Evolutionary conservation across 176 grass and related monocot genomes (phyloP).

Genomic region (Elymus sibiricus): DNA sequence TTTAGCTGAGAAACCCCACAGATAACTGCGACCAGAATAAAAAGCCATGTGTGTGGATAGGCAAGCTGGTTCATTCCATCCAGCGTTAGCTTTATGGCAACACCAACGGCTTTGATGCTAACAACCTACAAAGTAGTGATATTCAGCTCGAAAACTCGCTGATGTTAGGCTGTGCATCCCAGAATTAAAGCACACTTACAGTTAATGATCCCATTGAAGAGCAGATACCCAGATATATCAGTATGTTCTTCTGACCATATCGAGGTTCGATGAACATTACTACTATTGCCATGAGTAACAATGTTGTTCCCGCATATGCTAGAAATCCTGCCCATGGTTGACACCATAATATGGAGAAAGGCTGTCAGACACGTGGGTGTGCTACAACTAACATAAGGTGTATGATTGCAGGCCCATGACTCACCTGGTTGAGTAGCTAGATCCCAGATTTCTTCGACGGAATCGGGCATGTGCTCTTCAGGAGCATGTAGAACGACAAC

Average conservation of each 20-base stretch:
- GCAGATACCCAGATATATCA: slow-evolving; percentile 93
- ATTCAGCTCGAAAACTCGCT: neutral
- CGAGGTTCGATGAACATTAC: slow-evolving; percentile 75
- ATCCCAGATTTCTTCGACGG: slow-evolving; percentile 88
- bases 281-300: slow-evolving; percentile 52
- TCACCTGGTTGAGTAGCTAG: slow-evolving; percentile 88
- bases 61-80: slow-evolving; percentile 77
- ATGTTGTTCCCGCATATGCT: slow-evolving; percentile 54
- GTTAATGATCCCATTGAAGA: slow-evolving; percentile 95
- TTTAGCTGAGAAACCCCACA: slow-evolving; percentile 91
- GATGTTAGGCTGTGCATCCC: neutral
- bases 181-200: slow-evolving; percentile 43
- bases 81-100: slow-evolving; percentile 91
- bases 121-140: slow-evolving; percentile 51
- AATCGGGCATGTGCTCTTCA: slow-evolving; percentile 64
- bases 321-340: slow-evolving; percentile 66
- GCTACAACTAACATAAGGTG: neutral
- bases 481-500: slow-evolving; percentile 90
- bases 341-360: slow-evolving; percentile 12
- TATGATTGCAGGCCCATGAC: neutral
- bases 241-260: slow-evolving; percentile 88
- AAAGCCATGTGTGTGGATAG: slow-evolving; percentile 89
- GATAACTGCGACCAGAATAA: slow-evolving; percentile 67
- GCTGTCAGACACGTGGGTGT: neutral
- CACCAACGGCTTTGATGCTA: slow-evolving; percentile 94